Conservation (phyloP, 2,329 filamentous ascomycete species). For the Gremmenia infestans region DNA sequence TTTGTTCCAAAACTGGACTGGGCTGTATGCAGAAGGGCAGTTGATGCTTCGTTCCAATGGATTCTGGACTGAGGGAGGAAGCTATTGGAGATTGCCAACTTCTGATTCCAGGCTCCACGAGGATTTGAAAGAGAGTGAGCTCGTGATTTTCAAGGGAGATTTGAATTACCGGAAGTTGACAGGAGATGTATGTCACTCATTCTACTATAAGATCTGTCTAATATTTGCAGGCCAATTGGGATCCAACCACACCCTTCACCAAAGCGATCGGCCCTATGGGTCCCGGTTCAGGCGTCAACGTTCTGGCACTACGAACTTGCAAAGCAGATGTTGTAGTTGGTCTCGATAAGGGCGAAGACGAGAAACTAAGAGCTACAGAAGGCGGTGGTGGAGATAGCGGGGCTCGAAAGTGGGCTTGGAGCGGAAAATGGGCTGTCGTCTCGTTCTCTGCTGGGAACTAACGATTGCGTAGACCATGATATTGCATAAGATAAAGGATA, state of each 20-base stretch:
- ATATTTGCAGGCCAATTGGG: constrained; percentile 63
- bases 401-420: constrained; percentile 87
- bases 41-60: constrained; percentile 75
- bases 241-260: constrained; percentile 79
- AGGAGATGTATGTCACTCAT: constrained; percentile 63
- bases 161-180: constrained; percentile 93
- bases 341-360: constrained; percentile 75
- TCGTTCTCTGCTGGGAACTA: constrained; percentile 70
- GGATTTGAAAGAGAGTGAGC: constrained; percentile 75
- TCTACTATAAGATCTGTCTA: constrained; percentile 4
- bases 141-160: constrained; percentile 96
- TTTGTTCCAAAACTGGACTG: constrained; percentile 77
- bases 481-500: neutral
- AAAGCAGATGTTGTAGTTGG: constrained; percentile 96
- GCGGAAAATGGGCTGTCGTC: constrained; percentile 93
- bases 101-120: constrained; percentile 63
- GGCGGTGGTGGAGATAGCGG: constrained; percentile 61
- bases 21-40: constrained; percentile 76
- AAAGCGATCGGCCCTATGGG: constrained; percentile 84
- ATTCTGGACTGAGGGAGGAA: constrained; percentile 87
- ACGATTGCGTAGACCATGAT: neutral
- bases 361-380: constrained; percentile 64
- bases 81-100: constrained; percentile 80
- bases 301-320: constrained; percentile 85
- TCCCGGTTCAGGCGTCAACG: constrained; percentile 72